Conservation (phyloP, 176 grass and related monocot species). For the Triticum monococcum region DNA sequence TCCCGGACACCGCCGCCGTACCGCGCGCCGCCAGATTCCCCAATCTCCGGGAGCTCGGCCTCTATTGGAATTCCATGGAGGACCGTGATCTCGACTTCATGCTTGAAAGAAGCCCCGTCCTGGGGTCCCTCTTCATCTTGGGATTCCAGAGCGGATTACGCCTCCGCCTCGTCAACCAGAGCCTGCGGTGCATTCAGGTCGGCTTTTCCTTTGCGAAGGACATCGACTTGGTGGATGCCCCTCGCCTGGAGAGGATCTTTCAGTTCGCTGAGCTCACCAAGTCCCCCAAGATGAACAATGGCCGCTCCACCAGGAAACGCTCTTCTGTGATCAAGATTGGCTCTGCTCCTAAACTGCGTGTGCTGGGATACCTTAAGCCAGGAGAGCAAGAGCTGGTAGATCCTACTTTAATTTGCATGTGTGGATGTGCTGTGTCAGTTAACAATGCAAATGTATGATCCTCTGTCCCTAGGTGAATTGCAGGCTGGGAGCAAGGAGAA, state of each 20-base stretch:
- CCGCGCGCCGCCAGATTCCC: neutral
- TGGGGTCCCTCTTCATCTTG: neutral
- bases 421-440: neutral
- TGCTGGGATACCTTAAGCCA: neutral
- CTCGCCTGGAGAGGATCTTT: neutral
- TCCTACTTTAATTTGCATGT: neutral
- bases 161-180: neutral
- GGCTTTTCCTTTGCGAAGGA: neutral
- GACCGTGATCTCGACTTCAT: conserved; percentile 15
- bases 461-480: neutral
- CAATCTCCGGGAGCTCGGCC: neutral
- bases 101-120: conserved; percentile 8
- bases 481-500: neutral
- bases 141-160: neutral
- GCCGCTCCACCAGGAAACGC: neutral
- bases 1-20: neutral
- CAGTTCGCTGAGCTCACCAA: neutral
- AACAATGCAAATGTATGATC: neutral
- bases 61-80: neutral
- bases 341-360: neutral
- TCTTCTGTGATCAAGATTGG: neutral
- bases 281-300: neutral
- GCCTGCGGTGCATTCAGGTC: neutral
- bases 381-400: neutral
- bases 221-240: neutral